Percentiles rank a stretch among this genome's conserved stretches.
These are phyloP conservation scores for Coniella vitis DNA, from an alignment of 2,329 filamentous ascomycete genomes.

Conservation along the genomic window DNA sequence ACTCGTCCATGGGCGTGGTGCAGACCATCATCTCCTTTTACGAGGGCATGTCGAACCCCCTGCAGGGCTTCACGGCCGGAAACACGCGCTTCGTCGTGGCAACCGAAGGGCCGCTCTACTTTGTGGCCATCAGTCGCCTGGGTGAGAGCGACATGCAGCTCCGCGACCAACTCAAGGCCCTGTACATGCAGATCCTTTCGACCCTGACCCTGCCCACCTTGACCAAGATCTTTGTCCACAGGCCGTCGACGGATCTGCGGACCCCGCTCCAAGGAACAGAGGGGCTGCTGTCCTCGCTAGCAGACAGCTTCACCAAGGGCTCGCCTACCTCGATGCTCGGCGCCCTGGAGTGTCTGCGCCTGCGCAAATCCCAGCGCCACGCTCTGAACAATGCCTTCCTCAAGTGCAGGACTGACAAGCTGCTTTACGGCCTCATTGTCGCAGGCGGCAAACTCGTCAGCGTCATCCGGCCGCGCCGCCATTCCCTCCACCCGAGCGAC, in stretches of 20 bases:
- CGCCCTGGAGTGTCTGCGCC: slow-evolving; percentile 84
- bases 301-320: slow-evolving; percentile 89
- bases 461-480: slow-evolving; percentile 87
- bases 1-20: slow-evolving; percentile 88
- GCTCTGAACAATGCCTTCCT: slow-evolving; percentile 82
- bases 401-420: slow-evolving; percentile 65
- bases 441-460: slow-evolving; percentile 90
- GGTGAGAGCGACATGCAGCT: slow-evolving; percentile 90
- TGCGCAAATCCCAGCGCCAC: slow-evolving; percentile 81
- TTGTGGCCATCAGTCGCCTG: slow-evolving; percentile 87
- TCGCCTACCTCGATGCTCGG: slow-evolving; percentile 85
- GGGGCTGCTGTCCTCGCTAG: slow-evolving; percentile 79
- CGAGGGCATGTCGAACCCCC: slow-evolving; percentile 67
- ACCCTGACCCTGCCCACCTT: slow-evolving; percentile 86
- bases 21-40: slow-evolving; percentile 98
- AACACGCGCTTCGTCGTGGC: slow-evolving; percentile 78
- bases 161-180: slow-evolving; percentile 77
- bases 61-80: slow-evolving; percentile 83
- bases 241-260: slow-evolving; percentile 89
- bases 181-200: slow-evolving; percentile 98
- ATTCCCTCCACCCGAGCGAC: slow-evolving; percentile 92
- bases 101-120: slow-evolving; percentile 80
- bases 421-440: slow-evolving; percentile 90
- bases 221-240: slow-evolving; percentile 77
- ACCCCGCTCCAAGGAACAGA: slow-evolving; percentile 89